Evolutionary conservation across 139 green algal genomes (phyloP).

Genomic region (Chlamydomonas incerta): DNA sequence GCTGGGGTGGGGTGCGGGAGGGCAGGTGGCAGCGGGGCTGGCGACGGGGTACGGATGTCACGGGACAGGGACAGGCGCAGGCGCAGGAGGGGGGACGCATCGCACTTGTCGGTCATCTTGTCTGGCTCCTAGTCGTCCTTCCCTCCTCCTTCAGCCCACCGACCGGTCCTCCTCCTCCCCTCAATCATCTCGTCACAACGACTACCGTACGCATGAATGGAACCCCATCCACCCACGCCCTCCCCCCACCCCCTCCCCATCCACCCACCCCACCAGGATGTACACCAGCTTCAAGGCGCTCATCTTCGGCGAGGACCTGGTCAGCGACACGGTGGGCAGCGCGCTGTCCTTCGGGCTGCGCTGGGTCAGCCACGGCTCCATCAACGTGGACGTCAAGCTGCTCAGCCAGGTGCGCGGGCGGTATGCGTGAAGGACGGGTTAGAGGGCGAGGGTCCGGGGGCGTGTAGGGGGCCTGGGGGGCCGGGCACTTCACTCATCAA

Average conservation of each 20-base stretch:
- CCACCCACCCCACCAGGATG: conserved; percentile 67
- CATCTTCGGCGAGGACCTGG: conserved; percentile 86
- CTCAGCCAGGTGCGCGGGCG: conserved; percentile 58
- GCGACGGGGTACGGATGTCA: too few relatives aligned
- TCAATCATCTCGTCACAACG: too few relatives aligned
- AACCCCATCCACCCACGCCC: too few relatives aligned
- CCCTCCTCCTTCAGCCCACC: too few relatives aligned
- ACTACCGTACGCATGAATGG: too few relatives aligned
- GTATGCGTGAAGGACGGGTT: background rate
- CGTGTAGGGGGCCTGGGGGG: too few relatives aligned
- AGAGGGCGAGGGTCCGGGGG: background rate
- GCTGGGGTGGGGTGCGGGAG: background rate
- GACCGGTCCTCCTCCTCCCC: too few relatives aligned
- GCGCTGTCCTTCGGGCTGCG: conserved; percentile 71
- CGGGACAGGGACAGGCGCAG: too few relatives aligned
- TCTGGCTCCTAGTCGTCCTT: too few relatives aligned
- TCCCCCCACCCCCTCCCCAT: background rate
- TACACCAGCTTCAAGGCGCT: conserved; percentile 73
- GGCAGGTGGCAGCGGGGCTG: background rate
- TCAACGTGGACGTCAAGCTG: conserved; percentile 69
- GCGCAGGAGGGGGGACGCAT: too few relatives aligned
- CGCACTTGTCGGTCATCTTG: too few relatives aligned
- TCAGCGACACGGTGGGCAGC: conserved; percentile 75
- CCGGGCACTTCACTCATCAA: too few relatives aligned
- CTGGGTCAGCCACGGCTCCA: conserved; percentile 63